Evolutionary conservation across 257 asterid genomes (phyloP).

Genomic region (Nicotiana sylvestris): DNA sequence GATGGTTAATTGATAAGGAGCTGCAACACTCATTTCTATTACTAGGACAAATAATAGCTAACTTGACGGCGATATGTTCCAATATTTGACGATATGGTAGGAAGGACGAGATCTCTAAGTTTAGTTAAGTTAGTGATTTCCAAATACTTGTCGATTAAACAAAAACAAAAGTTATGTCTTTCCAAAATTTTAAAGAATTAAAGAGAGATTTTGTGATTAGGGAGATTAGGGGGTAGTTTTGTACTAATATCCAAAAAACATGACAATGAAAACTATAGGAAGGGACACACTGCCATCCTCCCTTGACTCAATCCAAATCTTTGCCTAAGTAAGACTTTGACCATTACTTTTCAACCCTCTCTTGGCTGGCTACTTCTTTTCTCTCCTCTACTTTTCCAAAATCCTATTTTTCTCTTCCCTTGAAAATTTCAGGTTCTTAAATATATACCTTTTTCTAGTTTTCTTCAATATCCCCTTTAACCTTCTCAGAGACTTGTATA

Average conservation of each 20-base stretch:
- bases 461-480: background rate
- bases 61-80: too few relatives aligned
- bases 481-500: background rate
- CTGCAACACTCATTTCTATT: too few relatives aligned
- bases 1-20: too few relatives aligned
- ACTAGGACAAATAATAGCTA: too few relatives aligned
- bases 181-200: background rate
- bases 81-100: too few relatives aligned
- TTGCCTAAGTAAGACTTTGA: slow-evolving; percentile 11
- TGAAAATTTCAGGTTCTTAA: slow-evolving; percentile 7
- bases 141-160: too few relatives aligned
- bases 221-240: background rate
- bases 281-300: slow-evolving; percentile 16
- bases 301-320: slow-evolving; percentile 18
- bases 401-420: slow-evolving; percentile 8
- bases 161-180: background rate
- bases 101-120: too few relatives aligned
- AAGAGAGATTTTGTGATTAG: background rate
- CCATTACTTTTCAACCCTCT: slow-evolving; percentile 14
- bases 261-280: background rate
- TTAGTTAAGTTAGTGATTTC: too few relatives aligned
- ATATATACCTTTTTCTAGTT: background rate
- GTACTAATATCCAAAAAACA: background rate
- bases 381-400: slow-evolving; percentile 7
- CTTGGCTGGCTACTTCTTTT: slow-evolving; percentile 10